These are phyloP conservation scores for Candida pini DNA, from an alignment of 805 yeast genomes.

Conservation along the genomic window DNA sequence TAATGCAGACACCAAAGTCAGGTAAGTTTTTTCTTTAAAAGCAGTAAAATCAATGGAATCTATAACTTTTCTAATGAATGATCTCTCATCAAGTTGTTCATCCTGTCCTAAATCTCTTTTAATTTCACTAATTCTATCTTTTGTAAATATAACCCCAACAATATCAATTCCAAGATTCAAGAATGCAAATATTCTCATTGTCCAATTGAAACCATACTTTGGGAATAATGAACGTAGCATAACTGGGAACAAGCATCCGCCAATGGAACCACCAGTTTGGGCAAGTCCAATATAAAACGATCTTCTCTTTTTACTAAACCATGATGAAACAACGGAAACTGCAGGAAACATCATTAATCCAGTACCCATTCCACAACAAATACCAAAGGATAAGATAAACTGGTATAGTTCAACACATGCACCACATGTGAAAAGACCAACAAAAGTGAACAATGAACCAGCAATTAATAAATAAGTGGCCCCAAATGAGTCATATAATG, in stretches of 20 bases:
- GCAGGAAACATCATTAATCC: conserved; percentile 41
- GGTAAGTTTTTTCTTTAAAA: conserved; percentile 33
- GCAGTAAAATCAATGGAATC: conserved; percentile 27
- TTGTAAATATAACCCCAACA: conserved; percentile 28
- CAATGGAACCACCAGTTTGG: conserved; percentile 56
- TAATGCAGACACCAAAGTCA: conserved; percentile 33
- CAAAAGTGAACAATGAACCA: conserved; percentile 37
- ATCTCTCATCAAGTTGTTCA: conserved; percentile 23
- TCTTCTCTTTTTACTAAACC: conserved; percentile 35
- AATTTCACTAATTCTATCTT: conserved; percentile 27
- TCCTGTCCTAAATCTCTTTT: conserved; percentile 22
- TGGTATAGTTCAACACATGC: conserved; percentile 34
- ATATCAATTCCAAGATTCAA: conserved; percentile 17
- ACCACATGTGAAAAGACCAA: conserved; percentile 50
- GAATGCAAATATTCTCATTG: conserved; percentile 46
- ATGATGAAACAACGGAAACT: conserved; percentile 38
- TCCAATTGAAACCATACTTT: conserved; percentile 52
- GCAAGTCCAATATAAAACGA: conserved; percentile 30
- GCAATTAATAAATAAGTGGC: conserved; percentile 34
- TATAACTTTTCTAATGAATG: conserved; percentile 3
- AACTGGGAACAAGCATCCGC: conserved; percentile 59
- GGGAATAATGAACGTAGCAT: conserved; percentile 40
- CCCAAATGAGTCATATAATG: conserved; percentile 52
- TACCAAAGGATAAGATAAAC: conserved; percentile 36
- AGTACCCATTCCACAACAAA: conserved; percentile 36